phyloP scores from a whole-genome alignment of 495 filamentous ascomycete genomes.

The Ramalina intermedia region DNA sequence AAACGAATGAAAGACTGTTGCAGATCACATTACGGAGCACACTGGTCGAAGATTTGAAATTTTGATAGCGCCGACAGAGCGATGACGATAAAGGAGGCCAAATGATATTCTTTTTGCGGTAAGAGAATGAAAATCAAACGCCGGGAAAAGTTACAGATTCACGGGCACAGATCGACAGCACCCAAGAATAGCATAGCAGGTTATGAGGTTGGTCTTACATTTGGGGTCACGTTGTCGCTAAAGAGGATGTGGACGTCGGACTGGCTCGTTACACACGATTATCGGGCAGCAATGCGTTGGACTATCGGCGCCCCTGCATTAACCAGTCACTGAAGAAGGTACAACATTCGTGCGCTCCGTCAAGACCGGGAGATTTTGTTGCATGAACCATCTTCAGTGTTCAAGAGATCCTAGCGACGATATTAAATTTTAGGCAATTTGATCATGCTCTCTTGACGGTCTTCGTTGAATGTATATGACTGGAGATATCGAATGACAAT shows the following conservation, averaged over 20 bases:
- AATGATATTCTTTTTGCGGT: neutral
- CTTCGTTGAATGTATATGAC: too few species aligned
- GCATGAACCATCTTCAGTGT: conserved; percentile 5
- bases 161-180: neutral
- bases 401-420: neutral
- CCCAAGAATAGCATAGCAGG: conserved; percentile 3
- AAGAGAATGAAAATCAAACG: neutral
- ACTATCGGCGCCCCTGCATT: conserved; percentile 8
- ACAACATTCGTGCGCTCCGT: conserved; percentile 6
- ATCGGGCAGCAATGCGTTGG: conserved; percentile 14
- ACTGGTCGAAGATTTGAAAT: too few species aligned
- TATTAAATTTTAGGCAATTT: neutral
- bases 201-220: conserved; percentile 1
- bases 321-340: conserved; percentile 4
- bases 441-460: too few species aligned
- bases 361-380: neutral
- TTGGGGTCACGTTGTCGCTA: neutral
- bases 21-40: too few species aligned
- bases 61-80: too few species aligned
- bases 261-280: neutral
- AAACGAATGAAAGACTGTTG: neutral
- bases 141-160: neutral
- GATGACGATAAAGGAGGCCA: too few species aligned
- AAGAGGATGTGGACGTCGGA: neutral
- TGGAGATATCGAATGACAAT: too few species aligned